phyloP scores from a whole-genome alignment of 2,329 filamentous ascomycete genomes.

The Fusarium sp. region DNA sequence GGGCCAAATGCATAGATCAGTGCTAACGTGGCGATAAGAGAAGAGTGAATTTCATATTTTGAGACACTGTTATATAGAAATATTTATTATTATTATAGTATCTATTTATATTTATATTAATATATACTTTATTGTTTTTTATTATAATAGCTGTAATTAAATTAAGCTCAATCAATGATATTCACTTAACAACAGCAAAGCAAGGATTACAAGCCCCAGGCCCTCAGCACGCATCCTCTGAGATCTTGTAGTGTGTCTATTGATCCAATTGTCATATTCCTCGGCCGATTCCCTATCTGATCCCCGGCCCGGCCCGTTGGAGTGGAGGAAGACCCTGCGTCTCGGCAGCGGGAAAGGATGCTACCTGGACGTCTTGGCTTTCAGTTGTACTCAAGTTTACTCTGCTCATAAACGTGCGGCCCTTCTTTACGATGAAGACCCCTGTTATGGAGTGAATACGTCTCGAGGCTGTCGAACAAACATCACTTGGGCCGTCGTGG shows the following conservation, averaged over 20 bases:
- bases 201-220: no score
- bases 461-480: not conserved
- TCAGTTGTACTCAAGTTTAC: not conserved
- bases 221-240: not conserved
- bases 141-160: no score
- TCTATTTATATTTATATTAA: no score
- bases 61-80: no score
- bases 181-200: no score
- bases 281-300: not conserved
- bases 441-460: accelerated
- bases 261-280: not conserved
- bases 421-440: no score
- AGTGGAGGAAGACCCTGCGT: not conserved
- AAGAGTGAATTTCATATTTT: no score
- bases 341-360: not conserved
- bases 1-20: no score
- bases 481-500: not conserved
- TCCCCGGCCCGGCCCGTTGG: not conserved
- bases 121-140: no score
- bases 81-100: no score
- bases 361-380: not conserved
- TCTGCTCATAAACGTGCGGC: not conserved
- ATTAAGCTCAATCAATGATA: no score
- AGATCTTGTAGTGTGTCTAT: not conserved
- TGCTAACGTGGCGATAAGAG: no score